Evolutionary conservation across 257 asterid genomes (phyloP), one percentile per base, ranked within the genome.

Genomic region (Cinchona pubescens): DNA sequence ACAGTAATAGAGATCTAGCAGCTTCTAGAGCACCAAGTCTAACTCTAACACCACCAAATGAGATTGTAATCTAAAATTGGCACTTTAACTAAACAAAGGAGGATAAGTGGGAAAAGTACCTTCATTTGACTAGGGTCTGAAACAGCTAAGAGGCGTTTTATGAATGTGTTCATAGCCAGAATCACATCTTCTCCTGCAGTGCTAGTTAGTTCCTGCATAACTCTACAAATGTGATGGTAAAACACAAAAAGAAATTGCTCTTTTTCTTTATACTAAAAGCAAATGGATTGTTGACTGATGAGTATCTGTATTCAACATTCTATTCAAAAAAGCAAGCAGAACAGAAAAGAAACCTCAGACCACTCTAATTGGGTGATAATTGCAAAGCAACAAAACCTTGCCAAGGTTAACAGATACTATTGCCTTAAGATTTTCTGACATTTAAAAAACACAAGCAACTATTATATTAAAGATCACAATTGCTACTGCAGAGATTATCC

Each of bases 161-260:
- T 89, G 88, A 95, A 95, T 64, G 99, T 82, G 81, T 95, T 90
- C 98, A 95, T 95, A 30, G 99, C 97, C 79, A 89, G 78, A 63
- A 90, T 90, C 69, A 87, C 99, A 83, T 95, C 98, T 83, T 92
- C 99, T 53, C 98, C 99, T 34, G 96, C 98, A 45, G 80, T 92
- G 83, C 94, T 92, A 58, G 98, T 92, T 77, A 95, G 87, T 83
- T 95, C 99, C 99, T 95, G 89, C 73, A 74, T 49, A 77, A 58
- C 27, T 62, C 46, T 70, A 51, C 5, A 27, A 59, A 69, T 21
- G 42, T 70, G 72, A 74, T 30, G 16, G 21, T 5, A 2, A 40
- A 61, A 42, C 38, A 16, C 48, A 11, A 59, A 27, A 29, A 27
- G 12, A 61, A n/a, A 1, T 9, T 32, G 62, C 29, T 37, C 14